Conservation (phyloP, 1,139 yeast species). For the Zygosaccharomyces pseudobailii region DNA sequence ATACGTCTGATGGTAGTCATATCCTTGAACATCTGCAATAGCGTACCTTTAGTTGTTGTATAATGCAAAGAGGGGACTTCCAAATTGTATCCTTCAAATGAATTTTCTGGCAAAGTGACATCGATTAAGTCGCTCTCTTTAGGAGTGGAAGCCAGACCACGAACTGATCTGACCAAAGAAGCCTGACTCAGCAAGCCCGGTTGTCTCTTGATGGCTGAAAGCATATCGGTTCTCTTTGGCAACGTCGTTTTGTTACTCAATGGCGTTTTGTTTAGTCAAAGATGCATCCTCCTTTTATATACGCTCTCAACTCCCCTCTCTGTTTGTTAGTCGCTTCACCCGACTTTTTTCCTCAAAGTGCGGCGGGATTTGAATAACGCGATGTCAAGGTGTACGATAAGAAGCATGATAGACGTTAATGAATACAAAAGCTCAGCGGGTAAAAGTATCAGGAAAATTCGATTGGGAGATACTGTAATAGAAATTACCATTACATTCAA, state of each 20-base stretch:
- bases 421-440: too few species aligned
- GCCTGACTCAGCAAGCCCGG: conserved; percentile 12
- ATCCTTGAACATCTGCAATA: conserved; percentile 93
- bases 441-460: too few species aligned
- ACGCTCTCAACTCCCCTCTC: not conserved
- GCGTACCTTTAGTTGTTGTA: conserved; percentile 71
- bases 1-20: conserved; percentile 92
- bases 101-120: conserved; percentile 64
- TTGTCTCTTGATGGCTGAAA: conserved; percentile 13
- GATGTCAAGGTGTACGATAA: not conserved
- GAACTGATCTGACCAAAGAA: conserved; percentile 10
- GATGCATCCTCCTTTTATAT: not conserved
- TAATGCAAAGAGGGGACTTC: conserved; percentile 70
- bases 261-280: not conserved
- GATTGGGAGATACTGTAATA: too few species aligned
- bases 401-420: too few species aligned
- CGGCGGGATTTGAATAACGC: conserved; percentile 5
- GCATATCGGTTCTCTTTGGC: conserved; percentile 3
- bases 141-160: conserved; percentile 21
- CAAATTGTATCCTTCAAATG: conserved; percentile 83
- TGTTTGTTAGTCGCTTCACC: conserved; percentile 1
- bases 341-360: not conserved
- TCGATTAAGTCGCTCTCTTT: conserved; percentile 29
- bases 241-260: not conserved
- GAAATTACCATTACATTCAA: too few species aligned